Percentiles rank a stretch among this genome's conserved stretches.
Conservation (phyloP, 2,329 filamentous ascomycete genomes). For the Cytospora paraplurivora region DNA sequence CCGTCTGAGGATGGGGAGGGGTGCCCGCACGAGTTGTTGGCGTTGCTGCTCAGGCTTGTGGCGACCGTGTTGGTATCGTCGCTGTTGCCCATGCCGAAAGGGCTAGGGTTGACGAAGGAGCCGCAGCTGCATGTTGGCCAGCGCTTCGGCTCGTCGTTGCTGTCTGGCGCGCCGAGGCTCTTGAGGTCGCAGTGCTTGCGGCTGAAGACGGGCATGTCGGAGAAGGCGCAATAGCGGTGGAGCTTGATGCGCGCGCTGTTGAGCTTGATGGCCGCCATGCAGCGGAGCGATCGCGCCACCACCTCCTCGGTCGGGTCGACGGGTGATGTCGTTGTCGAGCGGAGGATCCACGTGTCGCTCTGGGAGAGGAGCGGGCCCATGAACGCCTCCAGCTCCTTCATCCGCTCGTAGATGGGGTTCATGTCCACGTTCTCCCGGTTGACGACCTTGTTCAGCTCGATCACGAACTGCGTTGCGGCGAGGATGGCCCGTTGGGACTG, state of each 20-base stretch:
- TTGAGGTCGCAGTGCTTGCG: constrained; percentile 53
- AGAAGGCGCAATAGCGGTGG: constrained; percentile 55
- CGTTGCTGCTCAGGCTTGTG: constrained; percentile 7
- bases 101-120: constrained; percentile 34
- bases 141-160: constrained; percentile 35
- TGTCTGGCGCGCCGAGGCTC: constrained; percentile 33
- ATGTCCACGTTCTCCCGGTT: constrained; percentile 41
- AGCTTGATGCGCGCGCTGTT: constrained; percentile 56
- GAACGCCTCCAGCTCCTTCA: constrained; percentile 44
- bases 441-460: constrained; percentile 48
- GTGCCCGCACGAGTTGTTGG: not conserved
- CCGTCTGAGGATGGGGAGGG: constrained; percentile 22
- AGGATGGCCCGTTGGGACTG: constrained; percentile 52
- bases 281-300: constrained; percentile 47
- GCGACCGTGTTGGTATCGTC: constrained; percentile 11
- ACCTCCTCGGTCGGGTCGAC: constrained; percentile 44
- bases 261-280: constrained; percentile 52
- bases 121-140: constrained; percentile 43
- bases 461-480: constrained; percentile 50
- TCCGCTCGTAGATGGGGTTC: constrained; percentile 43
- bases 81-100: constrained; percentile 31
- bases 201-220: constrained; percentile 51
- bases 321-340: constrained; percentile 39
- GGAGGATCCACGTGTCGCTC: constrained; percentile 41
- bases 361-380: constrained; percentile 43